Evolutionary conservation across 495 filamentous ascomycete genomes (phyloP).

Genomic region (Penicillium robsamsonii): DNA sequence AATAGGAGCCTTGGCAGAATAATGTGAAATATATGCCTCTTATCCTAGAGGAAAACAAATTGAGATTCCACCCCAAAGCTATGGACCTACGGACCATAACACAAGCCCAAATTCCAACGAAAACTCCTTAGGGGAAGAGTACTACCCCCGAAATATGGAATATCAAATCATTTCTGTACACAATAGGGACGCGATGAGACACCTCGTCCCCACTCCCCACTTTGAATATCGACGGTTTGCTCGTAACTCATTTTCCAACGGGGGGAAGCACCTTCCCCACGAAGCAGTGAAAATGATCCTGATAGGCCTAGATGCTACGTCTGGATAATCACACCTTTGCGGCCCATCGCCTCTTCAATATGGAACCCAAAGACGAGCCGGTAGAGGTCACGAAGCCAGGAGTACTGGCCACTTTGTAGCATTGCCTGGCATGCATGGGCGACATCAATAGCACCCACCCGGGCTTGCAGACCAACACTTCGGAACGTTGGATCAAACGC

Average conservation of each 20-base stretch:
- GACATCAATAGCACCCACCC: slow-evolving; percentile 66
- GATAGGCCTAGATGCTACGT: slow-evolving; percentile 19
- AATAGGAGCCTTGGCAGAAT: background rate
- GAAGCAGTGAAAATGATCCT: background rate
- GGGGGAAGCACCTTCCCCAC: background rate
- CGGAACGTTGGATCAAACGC: slow-evolving; percentile 65
- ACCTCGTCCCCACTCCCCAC: background rate
- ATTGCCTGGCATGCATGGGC: slow-evolving; percentile 74
- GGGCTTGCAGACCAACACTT: slow-evolving; percentile 52
- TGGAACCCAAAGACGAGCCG: slow-evolving; percentile 81
- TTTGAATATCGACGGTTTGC: background rate
- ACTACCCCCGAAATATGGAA: background rate
- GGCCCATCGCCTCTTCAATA: slow-evolving; percentile 65
- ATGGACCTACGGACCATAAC: background rate
- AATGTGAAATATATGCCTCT: background rate
- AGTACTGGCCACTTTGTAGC: slow-evolving; percentile 62
- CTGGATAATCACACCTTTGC: slow-evolving; percentile 52
- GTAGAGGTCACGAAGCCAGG: slow-evolving; percentile 77
- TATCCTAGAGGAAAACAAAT: background rate
- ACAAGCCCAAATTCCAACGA: background rate
- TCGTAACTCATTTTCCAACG: background rate
- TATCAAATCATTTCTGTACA: background rate
- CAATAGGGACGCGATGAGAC: background rate
- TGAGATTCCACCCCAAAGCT: background rate
- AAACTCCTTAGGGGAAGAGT: background rate